A percentile compares a stretch with the other conserved stretches of the same genome.
phyloP scores from a whole-genome alignment of 2,329 filamentous ascomycete genomes.

The Teratosphaeria viscida region DNA sequence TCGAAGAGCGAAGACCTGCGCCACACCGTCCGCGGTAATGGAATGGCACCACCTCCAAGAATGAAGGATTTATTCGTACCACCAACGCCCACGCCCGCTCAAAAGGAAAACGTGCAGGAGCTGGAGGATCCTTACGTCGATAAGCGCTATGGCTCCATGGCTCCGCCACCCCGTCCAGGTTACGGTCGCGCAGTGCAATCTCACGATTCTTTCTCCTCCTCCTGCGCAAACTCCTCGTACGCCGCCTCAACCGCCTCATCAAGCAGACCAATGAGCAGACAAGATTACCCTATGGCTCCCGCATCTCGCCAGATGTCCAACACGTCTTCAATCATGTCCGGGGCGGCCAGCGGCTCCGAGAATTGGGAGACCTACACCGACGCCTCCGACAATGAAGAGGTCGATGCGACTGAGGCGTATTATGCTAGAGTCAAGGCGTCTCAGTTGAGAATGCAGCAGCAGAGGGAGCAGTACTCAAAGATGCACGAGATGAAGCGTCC shows the following conservation, averaged over 20 bases:
- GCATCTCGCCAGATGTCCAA: slow-evolving; percentile 23
- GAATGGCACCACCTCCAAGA: slow-evolving; percentile 67
- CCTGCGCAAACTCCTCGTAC: slow-evolving; percentile 2
- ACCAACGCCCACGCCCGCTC: slow-evolving; percentile 37
- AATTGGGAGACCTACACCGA: slow-evolving; percentile 98
- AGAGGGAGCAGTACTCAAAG: background rate
- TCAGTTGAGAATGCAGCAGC: slow-evolving; percentile 7
- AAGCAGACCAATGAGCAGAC: slow-evolving; percentile 19
- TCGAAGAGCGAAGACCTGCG: slow-evolving; percentile 30
- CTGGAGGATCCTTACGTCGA: slow-evolving; percentile 87
- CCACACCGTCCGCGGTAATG: slow-evolving; percentile 24
- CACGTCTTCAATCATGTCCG: slow-evolving; percentile 25
- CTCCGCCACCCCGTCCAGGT: slow-evolving; percentile 10
- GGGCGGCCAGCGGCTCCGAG: slow-evolving; percentile 50
- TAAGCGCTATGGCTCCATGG: slow-evolving; percentile 15
- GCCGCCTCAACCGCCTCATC: slow-evolving; percentile 8
- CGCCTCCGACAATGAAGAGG: slow-evolving; percentile 31
- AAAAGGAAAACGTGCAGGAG: slow-evolving; percentile 30
- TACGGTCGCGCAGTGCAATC: slow-evolving; percentile 6
- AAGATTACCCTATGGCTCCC: slow-evolving; percentile 20
- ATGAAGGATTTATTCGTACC: slow-evolving; percentile 73
- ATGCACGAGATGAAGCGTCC: slow-evolving; percentile 8
- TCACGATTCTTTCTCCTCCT: slow-evolving; percentile 6
- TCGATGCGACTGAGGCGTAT: slow-evolving; percentile 66
- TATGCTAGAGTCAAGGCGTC: slow-evolving; percentile 53